Conservation (phyloP, 306 rosid genomes). For the barrel medic (Medicago truncatula) region DNA sequence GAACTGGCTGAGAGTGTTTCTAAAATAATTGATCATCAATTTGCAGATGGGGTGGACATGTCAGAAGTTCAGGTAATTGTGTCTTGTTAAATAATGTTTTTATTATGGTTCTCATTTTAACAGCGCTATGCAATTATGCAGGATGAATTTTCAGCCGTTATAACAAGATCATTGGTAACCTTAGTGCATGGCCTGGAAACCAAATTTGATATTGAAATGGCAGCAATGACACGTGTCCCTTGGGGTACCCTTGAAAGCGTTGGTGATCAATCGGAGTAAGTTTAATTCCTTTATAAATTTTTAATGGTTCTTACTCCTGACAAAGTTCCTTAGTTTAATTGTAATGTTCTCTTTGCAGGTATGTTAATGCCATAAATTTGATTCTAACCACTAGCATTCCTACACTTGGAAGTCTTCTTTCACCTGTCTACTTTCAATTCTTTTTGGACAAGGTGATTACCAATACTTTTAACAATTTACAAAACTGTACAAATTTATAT, state of each 20-base stretch:
- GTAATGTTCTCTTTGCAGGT: slow-evolving; percentile 62
- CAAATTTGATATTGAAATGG: slow-evolving; percentile 96
- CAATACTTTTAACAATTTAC: background rate
- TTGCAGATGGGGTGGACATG: slow-evolving; percentile 84
- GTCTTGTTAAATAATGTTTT: slow-evolving; percentile 18
- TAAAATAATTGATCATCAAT: slow-evolving; percentile 85
- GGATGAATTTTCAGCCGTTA: slow-evolving; percentile 97
- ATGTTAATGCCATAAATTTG: slow-evolving; percentile 93
- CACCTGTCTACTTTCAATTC: slow-evolving; percentile 95
- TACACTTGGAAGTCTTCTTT: slow-evolving; percentile 91
- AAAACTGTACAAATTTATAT: background rate
- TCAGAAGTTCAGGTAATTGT: slow-evolving; percentile 91
- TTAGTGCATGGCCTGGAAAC: slow-evolving; percentile 94
- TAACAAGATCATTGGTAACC: slow-evolving; percentile 93
- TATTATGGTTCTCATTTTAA: slow-evolving; percentile 40
- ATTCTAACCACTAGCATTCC: slow-evolving; percentile 93
- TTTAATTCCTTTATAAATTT: slow-evolving; percentile 33
- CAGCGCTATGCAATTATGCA: slow-evolving; percentile 47
- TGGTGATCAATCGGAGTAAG: slow-evolving; percentile 99
- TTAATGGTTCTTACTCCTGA: slow-evolving; percentile 23
- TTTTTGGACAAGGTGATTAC: slow-evolving; percentile 89
- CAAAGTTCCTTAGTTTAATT: slow-evolving; percentile 35
- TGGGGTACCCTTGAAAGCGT: slow-evolving; percentile 97
- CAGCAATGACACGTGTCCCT: slow-evolving; percentile 93
- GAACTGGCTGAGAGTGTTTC: slow-evolving; percentile 95